Conservation (phyloP, 139 green algal species). For the Pleodorina starrii region DNA sequence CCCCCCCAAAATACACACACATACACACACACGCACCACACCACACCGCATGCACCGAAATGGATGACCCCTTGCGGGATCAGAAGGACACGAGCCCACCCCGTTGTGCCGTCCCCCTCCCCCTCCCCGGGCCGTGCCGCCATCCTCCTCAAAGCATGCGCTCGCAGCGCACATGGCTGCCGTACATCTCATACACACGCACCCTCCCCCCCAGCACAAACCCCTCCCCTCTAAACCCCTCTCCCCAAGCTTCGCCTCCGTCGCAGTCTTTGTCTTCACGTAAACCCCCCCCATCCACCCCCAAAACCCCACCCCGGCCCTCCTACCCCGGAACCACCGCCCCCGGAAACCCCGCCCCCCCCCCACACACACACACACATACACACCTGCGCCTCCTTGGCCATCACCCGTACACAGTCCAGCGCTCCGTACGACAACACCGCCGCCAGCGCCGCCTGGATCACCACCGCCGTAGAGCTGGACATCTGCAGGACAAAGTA, state of each 20-base stretch:
- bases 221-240: too few relatives aligned
- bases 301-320: neutral
- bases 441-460: neutral
- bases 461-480: neutral
- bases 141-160: too few relatives aligned
- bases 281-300: too few relatives aligned
- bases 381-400: conserved; percentile 86
- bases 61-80: too few relatives aligned
- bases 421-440: conserved; percentile 65
- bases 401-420: conserved; percentile 77
- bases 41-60: neutral
- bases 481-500: neutral
- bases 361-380: neutral
- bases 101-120: too few relatives aligned
- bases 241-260: too few relatives aligned
- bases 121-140: too few relatives aligned
- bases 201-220: too few relatives aligned
- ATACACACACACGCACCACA: neutral
- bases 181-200: too few relatives aligned
- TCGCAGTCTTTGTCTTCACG: too few relatives aligned
- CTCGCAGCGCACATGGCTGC: too few relatives aligned
- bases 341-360: neutral
- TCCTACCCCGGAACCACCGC: neutral
- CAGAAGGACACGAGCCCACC: too few relatives aligned
- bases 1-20: neutral